These are phyloP conservation scores for Bocquillonia castaneifolia DNA, from an alignment of 441 rosid species.

Conservation along the genomic window DNA sequence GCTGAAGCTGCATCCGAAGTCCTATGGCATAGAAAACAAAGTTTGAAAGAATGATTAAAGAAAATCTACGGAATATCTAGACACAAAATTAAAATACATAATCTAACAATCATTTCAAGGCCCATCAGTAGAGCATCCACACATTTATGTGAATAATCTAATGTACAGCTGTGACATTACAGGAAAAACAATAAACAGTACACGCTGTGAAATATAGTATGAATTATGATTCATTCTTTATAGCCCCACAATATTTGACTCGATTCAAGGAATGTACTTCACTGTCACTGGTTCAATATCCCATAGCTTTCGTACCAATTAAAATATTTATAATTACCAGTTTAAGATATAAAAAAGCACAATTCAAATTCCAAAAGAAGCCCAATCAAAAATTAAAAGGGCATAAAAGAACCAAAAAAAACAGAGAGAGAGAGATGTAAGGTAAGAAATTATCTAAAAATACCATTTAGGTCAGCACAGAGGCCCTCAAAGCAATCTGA, in stretches of 20 bases:
- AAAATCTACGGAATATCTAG: neutral
- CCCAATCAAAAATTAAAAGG: too few species aligned
- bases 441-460: neutral
- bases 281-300: too few species aligned
- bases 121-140: neutral
- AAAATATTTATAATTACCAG: too few species aligned
- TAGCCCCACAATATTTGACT: neutral
- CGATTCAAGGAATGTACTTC: too few species aligned
- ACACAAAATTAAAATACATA: neutral
- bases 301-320: too few species aligned
- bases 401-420: too few species aligned
- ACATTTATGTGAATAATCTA: neutral
- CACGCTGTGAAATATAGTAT: too few species aligned
- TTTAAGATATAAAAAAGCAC: too few species aligned
- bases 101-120: neutral
- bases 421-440: too few species aligned
- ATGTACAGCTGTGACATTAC: too few species aligned
- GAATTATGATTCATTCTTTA: neutral
- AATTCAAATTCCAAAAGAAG: too few species aligned
- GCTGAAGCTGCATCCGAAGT: constrained; percentile 88
- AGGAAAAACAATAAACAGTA: too few species aligned
- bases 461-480: constrained; percentile 91
- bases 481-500: constrained; percentile 92
- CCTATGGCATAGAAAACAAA: constrained; percentile 35
- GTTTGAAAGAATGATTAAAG: neutral